phyloP scores from a whole-genome alignment of 768 basidiomycete species.

The Pilatotrama ljubarskyi region DNA sequence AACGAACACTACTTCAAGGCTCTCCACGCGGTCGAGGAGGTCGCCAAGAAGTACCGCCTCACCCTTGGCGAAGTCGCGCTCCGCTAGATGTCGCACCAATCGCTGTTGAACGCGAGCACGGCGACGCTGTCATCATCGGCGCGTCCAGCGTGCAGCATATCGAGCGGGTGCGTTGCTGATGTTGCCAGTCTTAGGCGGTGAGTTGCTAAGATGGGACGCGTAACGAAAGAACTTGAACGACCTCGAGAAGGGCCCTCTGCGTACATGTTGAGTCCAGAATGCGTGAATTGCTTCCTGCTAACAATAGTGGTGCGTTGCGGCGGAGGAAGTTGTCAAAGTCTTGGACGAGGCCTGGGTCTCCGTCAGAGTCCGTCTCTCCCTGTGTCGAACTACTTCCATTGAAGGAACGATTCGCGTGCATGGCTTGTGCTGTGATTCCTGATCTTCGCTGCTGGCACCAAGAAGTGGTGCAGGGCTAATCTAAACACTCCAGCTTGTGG shows the following conservation, averaged over 20 bases:
- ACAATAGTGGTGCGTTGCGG: conserved; percentile 21
- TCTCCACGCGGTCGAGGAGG: conserved; percentile 44
- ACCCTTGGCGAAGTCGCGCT: conserved; percentile 44
- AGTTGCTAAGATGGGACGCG: background rate
- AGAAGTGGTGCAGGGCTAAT: too few relatives aligned
- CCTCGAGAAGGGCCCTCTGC: conserved; percentile 50
- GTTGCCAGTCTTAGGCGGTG: background rate
- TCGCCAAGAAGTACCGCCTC: conserved; percentile 38
- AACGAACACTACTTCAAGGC: conserved; percentile 54
- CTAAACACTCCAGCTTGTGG: too few relatives aligned
- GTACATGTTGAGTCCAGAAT: conserved; percentile 2
- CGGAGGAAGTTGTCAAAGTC: conserved; percentile 51
- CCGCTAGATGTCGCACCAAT: conserved; percentile 52
- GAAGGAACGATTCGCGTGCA: too few relatives aligned
- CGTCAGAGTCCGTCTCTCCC: conserved; percentile 42
- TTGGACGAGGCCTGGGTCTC: conserved; percentile 53
- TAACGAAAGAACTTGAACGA: conserved; percentile 45
- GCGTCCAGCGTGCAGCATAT: conserved; percentile 59
- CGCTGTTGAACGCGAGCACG: conserved; percentile 45
- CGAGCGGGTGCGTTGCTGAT: conserved; percentile 39
- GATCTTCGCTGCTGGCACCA: too few relatives aligned
- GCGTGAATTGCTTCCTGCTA: background rate
- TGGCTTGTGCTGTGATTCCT: too few relatives aligned
- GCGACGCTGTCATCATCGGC: conserved; percentile 61
- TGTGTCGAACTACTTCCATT: conserved; percentile 32